Base-by-base conservation (phyloP, 352 stramenopile genomes). In the Blastocystis sp. region DNA sequence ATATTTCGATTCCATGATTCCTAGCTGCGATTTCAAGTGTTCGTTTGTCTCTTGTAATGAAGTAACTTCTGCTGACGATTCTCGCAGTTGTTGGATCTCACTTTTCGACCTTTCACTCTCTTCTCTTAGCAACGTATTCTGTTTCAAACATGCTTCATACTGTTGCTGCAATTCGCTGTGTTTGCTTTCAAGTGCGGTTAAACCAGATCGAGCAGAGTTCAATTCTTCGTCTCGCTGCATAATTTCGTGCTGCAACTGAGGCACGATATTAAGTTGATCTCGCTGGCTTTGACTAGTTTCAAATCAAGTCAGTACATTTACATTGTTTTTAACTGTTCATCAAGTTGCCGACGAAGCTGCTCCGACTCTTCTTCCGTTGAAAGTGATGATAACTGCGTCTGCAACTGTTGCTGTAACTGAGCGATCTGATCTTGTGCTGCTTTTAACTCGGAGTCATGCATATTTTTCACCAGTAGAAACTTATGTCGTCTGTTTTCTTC, bases 401-500 rank as follows among this genome's bases (percentile, higher is more conserved):
- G 50, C 13, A 85, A 43, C 37, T 37, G 47, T 13, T 34, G 26
- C 53, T 85, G 47, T 18, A 85, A 30, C 39, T 45, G 26, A 24
- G n/a, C n/a, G n/a, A 85, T 66, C 24, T 16, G 26, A 11, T 24
- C 56, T 7, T 85, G 13, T 5, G 50, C 73, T 45, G 59, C 73
- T 55, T 85, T 65, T 34, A 85, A 24, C 20, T 85, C 73, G 0
- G 16, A 0, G 37, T 85, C 73, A 26, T 85, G 55, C 39, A 69
- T 85, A n/a, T 65, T 85, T 45, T 85, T 85, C 47, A 85, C 73
- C 26, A 85, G 53, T n/a, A 85, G 26, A 37, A 85, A 85, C 50
- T 85, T 85, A n/a, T 62, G 50, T 16, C 50, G 16, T 3, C 73
- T 50, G 20, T 5, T 47, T 53, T 85, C 73, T 37, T 85, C 73